Evolutionary conservation across 805 yeast genomes (phyloP), one percentile per base, ranked within the genome.

Genomic region (Priceomyces fermenticarens): DNA sequence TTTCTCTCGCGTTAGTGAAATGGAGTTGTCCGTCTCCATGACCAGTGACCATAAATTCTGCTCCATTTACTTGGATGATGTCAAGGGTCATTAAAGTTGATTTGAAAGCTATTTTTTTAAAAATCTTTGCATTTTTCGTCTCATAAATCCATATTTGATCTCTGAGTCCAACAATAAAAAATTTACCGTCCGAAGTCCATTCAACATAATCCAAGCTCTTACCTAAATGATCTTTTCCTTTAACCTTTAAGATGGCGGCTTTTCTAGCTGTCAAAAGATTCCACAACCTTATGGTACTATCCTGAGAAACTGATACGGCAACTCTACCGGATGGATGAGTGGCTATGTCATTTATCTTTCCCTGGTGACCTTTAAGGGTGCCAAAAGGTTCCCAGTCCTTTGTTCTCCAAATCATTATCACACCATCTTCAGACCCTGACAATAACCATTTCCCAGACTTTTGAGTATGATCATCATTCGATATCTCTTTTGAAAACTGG

Each of bases 381-480:
- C 93, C 95, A 59, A 88, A 82, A 32, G 81, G 75, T 58, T 93
- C 98, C 99, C 99, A 93, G 65, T 93, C 99, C 60, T 87, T 88
- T 3, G 93, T 85, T 62, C 98, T 75, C 99, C 99, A 93, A 32
- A 93, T 77, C 39, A 88, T 78, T 35, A 93, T 81, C 44, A 81
- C 83, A 16, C 97, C 95, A 59, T 93, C 98, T 33, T 86, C 96
- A 2, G 90, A 85, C 1, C 93, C 96, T 10, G 95, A 84, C 17
- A 93, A 65, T 28, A 93, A 72, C 99, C 99, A 93, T 56, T 83
- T 88, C 3, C 88, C 89, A n/a, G 72, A 63, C 40, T 75, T 75
- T 37, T 58, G 63, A 28, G 46, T 34, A 23, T 26, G n/a, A 27
- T 38, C 17, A 9, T 43, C 43, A 4, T 40, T 39, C 10, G 39